phyloP scores from a whole-genome alignment of 83 land plant species.

The Diphasiastrum complanatum region DNA sequence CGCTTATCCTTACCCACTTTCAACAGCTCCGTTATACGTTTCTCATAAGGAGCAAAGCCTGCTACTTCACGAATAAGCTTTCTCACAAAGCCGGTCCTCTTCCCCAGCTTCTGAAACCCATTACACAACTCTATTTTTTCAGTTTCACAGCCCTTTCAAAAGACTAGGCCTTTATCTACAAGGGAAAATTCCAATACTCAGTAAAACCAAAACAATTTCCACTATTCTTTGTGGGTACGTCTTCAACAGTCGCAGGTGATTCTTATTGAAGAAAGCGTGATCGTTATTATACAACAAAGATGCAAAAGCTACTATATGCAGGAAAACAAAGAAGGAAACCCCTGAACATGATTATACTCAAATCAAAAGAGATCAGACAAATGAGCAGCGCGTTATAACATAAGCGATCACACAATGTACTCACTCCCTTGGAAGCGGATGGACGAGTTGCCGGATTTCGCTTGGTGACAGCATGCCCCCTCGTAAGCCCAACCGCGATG shows the following conservation, averaged over 20 bases:
- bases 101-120: conserved; percentile 20
- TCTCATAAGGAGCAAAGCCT: conserved; percentile 10
- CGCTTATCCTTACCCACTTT: conserved; percentile 17
- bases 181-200: background rate
- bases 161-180: background rate
- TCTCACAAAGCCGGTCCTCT: conserved; percentile 3
- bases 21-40: conserved; percentile 10
- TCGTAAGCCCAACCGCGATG: conserved; percentile 45
- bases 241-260: too few relatives aligned
- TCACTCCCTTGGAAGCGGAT: conserved; percentile 49
- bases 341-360: background rate
- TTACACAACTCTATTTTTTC: background rate
- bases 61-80: conserved; percentile 12
- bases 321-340: background rate
- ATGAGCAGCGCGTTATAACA: background rate
- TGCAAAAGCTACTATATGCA: background rate
- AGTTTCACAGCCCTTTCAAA: too few relatives aligned
- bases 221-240: too few relatives aligned
- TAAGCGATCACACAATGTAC: background rate
- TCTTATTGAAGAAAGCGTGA: too few relatives aligned
- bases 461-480: conserved; percentile 42
- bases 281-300: too few relatives aligned
- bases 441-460: conserved; percentile 46
- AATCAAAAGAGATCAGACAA: background rate
- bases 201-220: background rate